Conservation (phyloP, 108 stramenopile genomes). For the Tribonema minus region DNA sequence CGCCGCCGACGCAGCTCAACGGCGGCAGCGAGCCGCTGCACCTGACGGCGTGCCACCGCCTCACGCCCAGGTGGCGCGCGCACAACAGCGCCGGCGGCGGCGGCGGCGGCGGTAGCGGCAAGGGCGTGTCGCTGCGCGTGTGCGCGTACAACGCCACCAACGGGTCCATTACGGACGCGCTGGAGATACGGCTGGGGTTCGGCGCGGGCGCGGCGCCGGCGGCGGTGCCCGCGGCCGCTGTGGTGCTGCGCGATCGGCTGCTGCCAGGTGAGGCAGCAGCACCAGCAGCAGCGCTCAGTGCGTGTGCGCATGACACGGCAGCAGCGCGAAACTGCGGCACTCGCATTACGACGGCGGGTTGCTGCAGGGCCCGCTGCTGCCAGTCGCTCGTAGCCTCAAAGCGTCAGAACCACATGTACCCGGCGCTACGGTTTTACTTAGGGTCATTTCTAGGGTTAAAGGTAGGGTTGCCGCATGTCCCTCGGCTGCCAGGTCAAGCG, state of each 20-base stretch:
- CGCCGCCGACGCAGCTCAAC: constrained; percentile 19
- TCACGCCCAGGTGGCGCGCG: background rate
- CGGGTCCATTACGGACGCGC: constrained; percentile 7
- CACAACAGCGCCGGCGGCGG: background rate
- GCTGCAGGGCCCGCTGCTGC: too few relatives aligned
- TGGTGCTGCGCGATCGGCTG: background rate
- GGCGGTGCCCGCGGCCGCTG: background rate
- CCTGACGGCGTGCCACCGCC: constrained; percentile 12
- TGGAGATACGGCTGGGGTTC: constrained; percentile 23
- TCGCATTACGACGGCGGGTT: too few relatives aligned
- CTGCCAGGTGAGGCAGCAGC: too few relatives aligned
- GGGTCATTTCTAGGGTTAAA: too few relatives aligned
- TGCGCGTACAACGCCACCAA: constrained; percentile 25
- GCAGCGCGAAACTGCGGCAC: too few relatives aligned
- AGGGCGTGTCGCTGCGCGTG: constrained; percentile 1
- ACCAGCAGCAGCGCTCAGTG: too few relatives aligned
- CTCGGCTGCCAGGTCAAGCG: too few relatives aligned
- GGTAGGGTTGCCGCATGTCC: too few relatives aligned
- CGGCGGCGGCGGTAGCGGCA: background rate
- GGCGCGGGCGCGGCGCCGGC: constrained; percentile 20
- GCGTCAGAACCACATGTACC: too few relatives aligned
- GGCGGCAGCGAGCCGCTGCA: constrained; percentile 34
- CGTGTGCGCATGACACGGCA: too few relatives aligned
- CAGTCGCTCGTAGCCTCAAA: too few relatives aligned
- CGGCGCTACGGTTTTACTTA: too few relatives aligned